Percentiles rank a stretch among this genome's conserved stretches.
phyloP scores from a whole-genome alignment of 345 rosid species.

The Dipteronia dyeriana region DNA sequence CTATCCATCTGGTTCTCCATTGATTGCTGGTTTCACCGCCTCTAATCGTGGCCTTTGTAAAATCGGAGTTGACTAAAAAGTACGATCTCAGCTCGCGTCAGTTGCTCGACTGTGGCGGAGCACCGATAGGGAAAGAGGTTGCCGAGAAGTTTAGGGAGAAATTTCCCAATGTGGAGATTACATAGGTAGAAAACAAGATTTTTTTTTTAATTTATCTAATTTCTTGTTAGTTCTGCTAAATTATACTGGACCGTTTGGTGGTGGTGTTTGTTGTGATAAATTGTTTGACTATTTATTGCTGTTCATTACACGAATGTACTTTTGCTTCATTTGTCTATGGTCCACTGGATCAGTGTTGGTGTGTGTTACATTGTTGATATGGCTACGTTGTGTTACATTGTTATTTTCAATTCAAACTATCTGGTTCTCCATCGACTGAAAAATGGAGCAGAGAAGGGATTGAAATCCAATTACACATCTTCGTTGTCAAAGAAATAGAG shows the following conservation, averaged over 20 bases:
- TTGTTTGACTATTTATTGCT: background rate
- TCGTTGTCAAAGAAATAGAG: too few relatives aligned
- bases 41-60: constrained; percentile 61
- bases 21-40: constrained; percentile 96
- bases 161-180: constrained; percentile 66
- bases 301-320: background rate
- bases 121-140: constrained; percentile 79
- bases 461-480: too few relatives aligned
- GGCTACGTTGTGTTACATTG: too few relatives aligned
- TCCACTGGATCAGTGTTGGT: background rate
- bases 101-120: constrained; percentile 75
- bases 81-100: constrained; percentile 67
- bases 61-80: constrained; percentile 65
- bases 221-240: background rate
- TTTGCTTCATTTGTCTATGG: too few relatives aligned
- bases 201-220: background rate
- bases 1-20: too few relatives aligned
- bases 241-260: background rate
- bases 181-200: constrained; percentile 48
- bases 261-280: background rate
- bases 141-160: constrained; percentile 66
- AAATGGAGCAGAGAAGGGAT: too few relatives aligned
- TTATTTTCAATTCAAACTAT: too few relatives aligned
- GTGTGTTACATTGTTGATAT: background rate
- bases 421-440: too few relatives aligned